Conservation (phyloP, 768 basidiomycete species). For the Rhodotorula diobovata region DNA sequence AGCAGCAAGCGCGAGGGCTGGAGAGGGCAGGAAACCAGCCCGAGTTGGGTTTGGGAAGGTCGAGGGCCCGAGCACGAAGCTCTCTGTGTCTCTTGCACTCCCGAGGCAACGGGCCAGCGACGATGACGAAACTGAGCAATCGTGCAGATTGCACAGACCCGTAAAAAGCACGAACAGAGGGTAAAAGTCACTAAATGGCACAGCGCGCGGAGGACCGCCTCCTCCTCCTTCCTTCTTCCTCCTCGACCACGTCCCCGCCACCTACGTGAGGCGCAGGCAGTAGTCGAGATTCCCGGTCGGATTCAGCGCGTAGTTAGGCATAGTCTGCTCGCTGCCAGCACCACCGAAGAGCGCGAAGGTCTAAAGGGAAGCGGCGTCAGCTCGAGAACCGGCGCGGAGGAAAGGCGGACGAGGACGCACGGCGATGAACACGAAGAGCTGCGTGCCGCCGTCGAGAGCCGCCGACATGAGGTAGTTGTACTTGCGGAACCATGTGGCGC, state of each 20-base stretch:
- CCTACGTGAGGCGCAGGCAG: background rate
- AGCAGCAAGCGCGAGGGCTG: too few relatives aligned
- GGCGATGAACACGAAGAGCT: slow-evolving; percentile 9
- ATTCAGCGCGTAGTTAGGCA: slow-evolving; percentile 31
- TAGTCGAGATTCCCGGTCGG: background rate
- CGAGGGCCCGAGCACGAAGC: too few relatives aligned
- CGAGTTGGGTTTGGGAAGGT: too few relatives aligned
- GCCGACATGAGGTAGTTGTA: slow-evolving; percentile 53
- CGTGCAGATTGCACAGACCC: too few relatives aligned
- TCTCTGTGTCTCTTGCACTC: too few relatives aligned
- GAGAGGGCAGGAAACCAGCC: too few relatives aligned
- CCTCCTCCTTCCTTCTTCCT: background rate
- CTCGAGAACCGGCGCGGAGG: slow-evolving; percentile 46
- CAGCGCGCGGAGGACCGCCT: background rate
- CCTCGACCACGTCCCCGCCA: background rate
- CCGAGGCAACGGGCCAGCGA: too few relatives aligned
- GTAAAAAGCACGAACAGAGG: too few relatives aligned
- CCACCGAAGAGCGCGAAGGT: slow-evolving; percentile 63
- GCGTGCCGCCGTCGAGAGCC: slow-evolving; percentile 61
- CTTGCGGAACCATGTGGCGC: slow-evolving; percentile 63
- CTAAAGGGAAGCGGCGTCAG: background rate
- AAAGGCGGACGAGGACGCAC: slow-evolving; percentile 47
- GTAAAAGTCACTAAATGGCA: too few relatives aligned
- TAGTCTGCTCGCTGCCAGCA: background rate
- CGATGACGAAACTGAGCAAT: too few relatives aligned